Conservation (phyloP, 106 monocot genomes). For the Dendrobium officinale region DNA sequence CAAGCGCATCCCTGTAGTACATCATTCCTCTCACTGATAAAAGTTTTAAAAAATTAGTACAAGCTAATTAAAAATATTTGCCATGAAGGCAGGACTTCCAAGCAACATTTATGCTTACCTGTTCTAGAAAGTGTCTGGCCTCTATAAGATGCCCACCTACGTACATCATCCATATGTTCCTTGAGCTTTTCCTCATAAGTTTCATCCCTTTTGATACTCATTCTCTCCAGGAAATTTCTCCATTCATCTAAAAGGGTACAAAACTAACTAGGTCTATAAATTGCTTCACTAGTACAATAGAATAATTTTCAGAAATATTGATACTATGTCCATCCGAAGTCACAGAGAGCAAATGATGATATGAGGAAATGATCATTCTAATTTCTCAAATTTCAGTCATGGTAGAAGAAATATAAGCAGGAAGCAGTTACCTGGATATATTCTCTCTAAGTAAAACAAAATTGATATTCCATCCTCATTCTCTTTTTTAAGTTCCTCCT, state of each 20-base stretch:
- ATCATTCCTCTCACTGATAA: constrained; percentile 94
- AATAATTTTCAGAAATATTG: neutral
- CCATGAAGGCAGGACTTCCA: neutral
- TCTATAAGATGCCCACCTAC: constrained; percentile 82
- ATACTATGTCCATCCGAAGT: neutral
- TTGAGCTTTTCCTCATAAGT: constrained; percentile 25
- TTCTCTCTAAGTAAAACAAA: constrained; percentile 78
- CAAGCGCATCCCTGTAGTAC: constrained; percentile 80
- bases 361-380: neutral
- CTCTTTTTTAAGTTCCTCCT: constrained; percentile 69
- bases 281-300: neutral
- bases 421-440: constrained; percentile 68
- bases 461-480: constrained; percentile 96
- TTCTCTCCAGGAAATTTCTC: constrained; percentile 66
- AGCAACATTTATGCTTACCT: constrained; percentile 24
- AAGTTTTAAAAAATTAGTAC: constrained; percentile 1
- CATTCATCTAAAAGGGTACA: constrained; percentile 61
- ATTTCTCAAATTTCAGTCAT: neutral
- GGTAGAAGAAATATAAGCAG: neutral
- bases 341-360: neutral
- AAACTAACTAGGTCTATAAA: neutral
- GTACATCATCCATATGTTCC: constrained; percentile 33
- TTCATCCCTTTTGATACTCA: constrained; percentile 19
- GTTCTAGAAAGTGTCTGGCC: constrained; percentile 90
- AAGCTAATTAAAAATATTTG: neutral